Conservation (phyloP, 441 rosid species). For the Erodium moschatum region DNA sequence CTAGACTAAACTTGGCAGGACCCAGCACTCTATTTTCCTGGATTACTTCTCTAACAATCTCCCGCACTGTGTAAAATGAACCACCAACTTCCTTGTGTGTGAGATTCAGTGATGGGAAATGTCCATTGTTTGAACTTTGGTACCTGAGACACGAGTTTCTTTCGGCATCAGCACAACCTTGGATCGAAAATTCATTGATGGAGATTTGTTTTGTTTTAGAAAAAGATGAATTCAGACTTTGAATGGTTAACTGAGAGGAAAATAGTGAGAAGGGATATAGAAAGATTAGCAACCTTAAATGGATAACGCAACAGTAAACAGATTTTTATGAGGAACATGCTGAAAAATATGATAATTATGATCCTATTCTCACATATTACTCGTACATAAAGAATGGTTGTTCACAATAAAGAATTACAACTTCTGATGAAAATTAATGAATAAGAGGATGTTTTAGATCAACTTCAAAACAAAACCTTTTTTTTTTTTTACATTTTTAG, state of each 20-base stretch:
- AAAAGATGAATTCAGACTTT: not conserved
- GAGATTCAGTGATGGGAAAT: constrained; percentile 78
- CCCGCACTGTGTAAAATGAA: constrained; percentile 82
- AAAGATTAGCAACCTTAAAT: not conserved
- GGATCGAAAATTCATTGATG: not conserved
- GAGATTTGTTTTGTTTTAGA: not conserved
- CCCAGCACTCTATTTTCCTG: constrained; percentile 93
- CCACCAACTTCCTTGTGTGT: constrained; percentile 96
- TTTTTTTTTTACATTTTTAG: not conserved
- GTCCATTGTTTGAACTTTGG: constrained; percentile 61
- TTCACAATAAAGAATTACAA: not conserved
- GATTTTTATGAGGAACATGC: not conserved
- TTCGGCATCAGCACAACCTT: not conserved
- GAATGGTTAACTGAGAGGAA: not conserved
- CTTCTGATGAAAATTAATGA: not conserved
- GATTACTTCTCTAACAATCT: constrained; percentile 87
- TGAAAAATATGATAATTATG: not conserved
- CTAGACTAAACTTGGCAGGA: constrained; percentile 46
- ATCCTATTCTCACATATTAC: constrained; percentile 6
- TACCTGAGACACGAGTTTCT: constrained; percentile 38
- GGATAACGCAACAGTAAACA: not conserved
- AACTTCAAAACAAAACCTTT: not conserved
- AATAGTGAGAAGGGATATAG: not conserved
- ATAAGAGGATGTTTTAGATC: too few relatives aligned
- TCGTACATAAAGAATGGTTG: not conserved